Evolutionary conservation across 2,329 filamentous ascomycete species (phyloP), one percentile per base, ranked within the genome.

Genomic region (Colletotrichum limetticola): DNA sequence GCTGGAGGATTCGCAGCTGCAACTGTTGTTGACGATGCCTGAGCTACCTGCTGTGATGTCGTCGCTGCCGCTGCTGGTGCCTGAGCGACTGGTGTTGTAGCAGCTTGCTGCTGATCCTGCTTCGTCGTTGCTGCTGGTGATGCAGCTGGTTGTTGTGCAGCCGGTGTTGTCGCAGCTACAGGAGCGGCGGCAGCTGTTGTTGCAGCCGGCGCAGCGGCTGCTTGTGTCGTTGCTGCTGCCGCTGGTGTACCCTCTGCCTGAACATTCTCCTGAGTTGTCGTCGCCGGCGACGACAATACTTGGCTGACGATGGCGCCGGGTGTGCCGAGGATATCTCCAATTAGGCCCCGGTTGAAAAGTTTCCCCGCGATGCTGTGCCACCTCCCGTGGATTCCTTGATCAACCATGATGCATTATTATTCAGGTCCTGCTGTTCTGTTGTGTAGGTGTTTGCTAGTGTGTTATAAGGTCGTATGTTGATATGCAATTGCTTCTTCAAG

Each of bases 371-470:
- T 35, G 7, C 24, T 46, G 14, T 70, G 7, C 66, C 55, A 65
- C 8, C 55, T 70, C 28, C 46, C 55, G 19, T 72, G 60, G n/a
- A 22, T 65, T 26, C 16, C 66, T 19, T 72, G 60, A 24, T 59
- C 46, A 57, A 59, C 70, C 70, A 72, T 72, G 32, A 8, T 52
- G 56, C 70, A 72, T 65, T 72, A 61, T 70, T n/a, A 26, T 63
- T 26, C 66, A 49, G 60, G 28, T 30, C 32, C 60, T 30, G 66
- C 60, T 62, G 53, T 64, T n/a, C 4, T 49, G 42, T 49, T 49
- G 42, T 49, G 8, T 55, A 5, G 24, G 12, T n/a, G 2, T 26
- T 1, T 22, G 7, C 30, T 32, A 32, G 30, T 53, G 1, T 37
- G 49, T 11, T 8, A 0, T 26, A 24, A 24, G 5, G 30, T 32